Evolutionary conservation across 352 stramenopile genomes (phyloP), one percentile per base, ranked within the genome.

Genomic region (Thalassiosira oceanica): DNA sequence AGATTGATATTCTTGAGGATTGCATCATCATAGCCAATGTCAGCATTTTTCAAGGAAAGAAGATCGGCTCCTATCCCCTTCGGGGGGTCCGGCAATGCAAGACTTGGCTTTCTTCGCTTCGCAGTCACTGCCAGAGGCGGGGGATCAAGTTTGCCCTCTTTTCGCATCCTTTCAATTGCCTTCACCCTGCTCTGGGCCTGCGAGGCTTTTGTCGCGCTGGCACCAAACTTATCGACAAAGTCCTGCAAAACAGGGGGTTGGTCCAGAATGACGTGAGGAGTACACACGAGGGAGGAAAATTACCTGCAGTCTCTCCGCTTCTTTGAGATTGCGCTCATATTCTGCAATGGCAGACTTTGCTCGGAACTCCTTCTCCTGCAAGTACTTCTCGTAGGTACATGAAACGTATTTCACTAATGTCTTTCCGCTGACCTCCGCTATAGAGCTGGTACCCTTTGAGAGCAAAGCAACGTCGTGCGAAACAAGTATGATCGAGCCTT

Each of bases 391-490:
- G 69, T 92, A 93, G n/a, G 55, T 78, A 48, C 84, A 92, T 1
- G 72, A 86, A 29, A 86, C 74, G 45, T 92, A 93, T 49, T 80
- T 66, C 11, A 87, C 71, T 7, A 93, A 43, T 10, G 77, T 78
- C 37, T 78, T 55, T 8, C 63, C 69, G 55, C 50, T 68, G 20
- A 93, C 65, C 63, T 93, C 86, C 0, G 84, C 83, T 63, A 93
- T 92, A n/a, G 74, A 73, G 68, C 87, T 82, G n/a, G 87, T 74
- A 23, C 96, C 93, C 27, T 97, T 97, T 62, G 97, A 90, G 26
- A 99, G 62, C 39, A 99, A 95, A 58, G 94, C 92, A 8, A 95
- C 88, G 78, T 99, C 96, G 87, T 99, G 96, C 15, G 93, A 97
- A 35, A 99, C 96, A n/a, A 97, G 93, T 10, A 99, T 78, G 54